Base-by-base conservation (phyloP, 345 rosid genomes). In the Orychophragmus violaceus region DNA sequence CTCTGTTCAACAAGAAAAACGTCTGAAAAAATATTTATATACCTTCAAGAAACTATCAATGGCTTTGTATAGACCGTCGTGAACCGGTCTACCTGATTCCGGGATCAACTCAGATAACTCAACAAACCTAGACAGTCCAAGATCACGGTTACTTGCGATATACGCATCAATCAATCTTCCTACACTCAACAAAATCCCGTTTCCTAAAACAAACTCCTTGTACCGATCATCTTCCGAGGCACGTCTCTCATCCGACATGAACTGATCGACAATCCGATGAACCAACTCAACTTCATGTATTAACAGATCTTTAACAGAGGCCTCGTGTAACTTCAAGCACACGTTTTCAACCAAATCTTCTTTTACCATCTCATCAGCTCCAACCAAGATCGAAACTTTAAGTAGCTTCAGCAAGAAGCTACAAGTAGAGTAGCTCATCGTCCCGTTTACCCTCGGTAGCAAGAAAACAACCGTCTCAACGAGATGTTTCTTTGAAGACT, bases 11-110 rank as follows among this genome's bases (percentile, higher is more conserved):
- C 71, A 49, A 29, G 36, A 59, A 30, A 46, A n/a, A n/a, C 16
- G 32, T 19, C n/a, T n/a, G 10, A 11, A 19, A 48, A n/a, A 12
- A 12, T 5, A 5, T 21, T n/a, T 19, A 11, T 21, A 23, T n/a
- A 90, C 98, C 94, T 86, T 86, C 55, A 93, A 80, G 83, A 78
- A 93, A 62, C 64, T 45, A 66, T 88, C 97, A 49, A 93, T 82
- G 66, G 98, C 97, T 66, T 82, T 86, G 82, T 93, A 93, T 7
- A 93, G 71, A 33, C 84, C 84, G 49, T 93, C 97, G 56, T 93
- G 90, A 62, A 79, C 63, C 13, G 84, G 86, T 62, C 98, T 83
- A n/a, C 83, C 88, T 28, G 87, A 66, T 54, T 88, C 88, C 0
- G 97, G 94, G 64, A 93, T 74, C 0, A 78, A 79, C 66, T 28